phyloP scores from a whole-genome alignment of 176 grass and related monocot genomes.

The Tillandsia fasciculata region DNA sequence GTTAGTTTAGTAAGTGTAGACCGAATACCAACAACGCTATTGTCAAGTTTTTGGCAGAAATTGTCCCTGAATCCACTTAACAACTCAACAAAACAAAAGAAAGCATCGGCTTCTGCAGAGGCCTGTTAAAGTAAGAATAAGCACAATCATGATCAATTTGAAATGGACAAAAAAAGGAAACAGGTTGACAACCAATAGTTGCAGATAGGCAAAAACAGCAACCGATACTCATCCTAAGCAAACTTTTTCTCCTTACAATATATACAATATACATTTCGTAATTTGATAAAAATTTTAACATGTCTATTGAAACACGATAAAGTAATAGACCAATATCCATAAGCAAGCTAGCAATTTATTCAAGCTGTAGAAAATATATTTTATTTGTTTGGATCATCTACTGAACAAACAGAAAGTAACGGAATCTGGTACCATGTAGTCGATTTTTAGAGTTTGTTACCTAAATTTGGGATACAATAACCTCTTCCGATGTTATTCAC shows the following conservation, averaged over 20 bases:
- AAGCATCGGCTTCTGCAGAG: constrained; percentile 79
- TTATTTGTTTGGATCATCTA: too few species aligned
- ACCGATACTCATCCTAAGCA: not conserved
- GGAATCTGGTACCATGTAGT: too few species aligned
- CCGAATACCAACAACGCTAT: constrained; percentile 65
- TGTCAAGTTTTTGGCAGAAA: constrained; percentile 91
- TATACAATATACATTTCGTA: too few species aligned
- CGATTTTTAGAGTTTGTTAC: too few species aligned
- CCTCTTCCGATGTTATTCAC: too few species aligned
- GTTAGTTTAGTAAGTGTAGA: constrained; percentile 67
- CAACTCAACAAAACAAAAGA: constrained; percentile 77
- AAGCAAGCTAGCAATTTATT: too few species aligned
- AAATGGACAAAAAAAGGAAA: not conserved
- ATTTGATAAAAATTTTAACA: not conserved
- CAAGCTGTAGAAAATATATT: too few species aligned
- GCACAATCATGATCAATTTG: constrained; percentile 5
- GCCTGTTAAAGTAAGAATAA: constrained; percentile 23
- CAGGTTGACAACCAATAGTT: not conserved
- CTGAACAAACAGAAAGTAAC: too few species aligned
- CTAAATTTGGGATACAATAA: too few species aligned
- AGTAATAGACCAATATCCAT: too few species aligned
- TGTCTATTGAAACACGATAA: not conserved
- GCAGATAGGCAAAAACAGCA: not conserved
- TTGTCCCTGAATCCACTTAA: constrained; percentile 80
- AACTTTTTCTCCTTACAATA: too few species aligned